These are phyloP conservation scores for Rhamnella rubrinervis DNA, from an alignment of 331 rosid genomes.

Conservation along the genomic window DNA sequence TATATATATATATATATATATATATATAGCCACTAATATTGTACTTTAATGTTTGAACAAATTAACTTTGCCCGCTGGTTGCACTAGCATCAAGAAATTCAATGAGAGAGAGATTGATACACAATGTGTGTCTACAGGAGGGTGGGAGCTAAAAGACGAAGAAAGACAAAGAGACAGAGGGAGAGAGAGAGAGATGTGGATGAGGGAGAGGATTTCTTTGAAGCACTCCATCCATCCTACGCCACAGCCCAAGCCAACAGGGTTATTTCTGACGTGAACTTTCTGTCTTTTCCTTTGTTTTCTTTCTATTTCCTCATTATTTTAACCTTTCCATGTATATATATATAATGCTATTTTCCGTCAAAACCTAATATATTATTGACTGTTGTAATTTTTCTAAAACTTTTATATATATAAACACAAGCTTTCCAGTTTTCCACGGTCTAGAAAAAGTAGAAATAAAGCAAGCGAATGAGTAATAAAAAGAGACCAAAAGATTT, in stretches of 20 bases:
- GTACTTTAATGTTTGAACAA: constrained; percentile 4
- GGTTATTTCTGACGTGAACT: constrained; percentile 58
- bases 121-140: background rate
- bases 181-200: constrained; percentile 40
- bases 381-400: too few species aligned
- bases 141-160: background rate
- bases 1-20: too few species aligned
- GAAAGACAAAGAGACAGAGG: constrained; percentile 19
- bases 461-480: too few species aligned
- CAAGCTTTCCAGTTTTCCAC: too few species aligned
- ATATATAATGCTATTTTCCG: too few species aligned
- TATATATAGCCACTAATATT: too few species aligned
- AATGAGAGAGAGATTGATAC: background rate
- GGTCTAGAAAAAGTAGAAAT: too few species aligned
- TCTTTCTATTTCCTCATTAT: constrained; percentile 27
- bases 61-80: constrained; percentile 5
- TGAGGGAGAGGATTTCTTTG: constrained; percentile 44
- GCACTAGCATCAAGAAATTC: background rate
- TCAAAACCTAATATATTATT: too few species aligned
- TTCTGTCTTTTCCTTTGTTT: constrained; percentile 74
- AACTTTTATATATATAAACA: too few species aligned
- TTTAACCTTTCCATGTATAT: constrained; percentile 5
- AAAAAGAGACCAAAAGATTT: too few species aligned
- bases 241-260: constrained; percentile 68
- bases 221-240: constrained; percentile 47